These are phyloP conservation scores for Pisolithus microcarpus DNA, from an alignment of 768 basidiomycete species.

Conservation along the genomic window DNA sequence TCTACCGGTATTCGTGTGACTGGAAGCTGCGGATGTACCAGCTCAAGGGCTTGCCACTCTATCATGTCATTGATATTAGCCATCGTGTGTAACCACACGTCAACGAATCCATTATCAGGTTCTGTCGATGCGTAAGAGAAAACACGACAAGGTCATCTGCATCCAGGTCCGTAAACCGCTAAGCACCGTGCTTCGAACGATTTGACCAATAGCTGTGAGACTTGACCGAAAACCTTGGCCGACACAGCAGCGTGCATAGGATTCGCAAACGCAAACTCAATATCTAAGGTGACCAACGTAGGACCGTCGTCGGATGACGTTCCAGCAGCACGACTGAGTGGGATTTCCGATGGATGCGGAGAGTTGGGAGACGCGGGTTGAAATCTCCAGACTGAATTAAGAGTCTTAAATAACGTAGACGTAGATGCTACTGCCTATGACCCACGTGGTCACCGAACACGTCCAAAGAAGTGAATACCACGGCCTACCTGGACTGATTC, in stretches of 20 bases:
- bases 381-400: slow-evolving; percentile 71
- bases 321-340: slow-evolving; percentile 1
- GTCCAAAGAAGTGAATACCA: background rate
- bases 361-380: slow-evolving; percentile 45
- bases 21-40: too few species aligned
- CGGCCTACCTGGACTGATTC: slow-evolving; percentile 70
- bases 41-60: too few species aligned
- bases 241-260: slow-evolving; percentile 83
- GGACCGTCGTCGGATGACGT: slow-evolving; percentile 29
- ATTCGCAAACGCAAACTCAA: slow-evolving; percentile 81
- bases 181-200: slow-evolving; percentile 87
- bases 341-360: slow-evolving; percentile 28
- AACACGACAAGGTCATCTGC: slow-evolving; percentile 8
- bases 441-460: slow-evolving; percentile 3
- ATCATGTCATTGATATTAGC: too few species aligned
- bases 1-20: too few species aligned
- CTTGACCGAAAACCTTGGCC: slow-evolving; percentile 76
- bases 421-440: slow-evolving; percentile 64
- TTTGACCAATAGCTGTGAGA: slow-evolving; percentile 82
- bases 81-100: too few species aligned
- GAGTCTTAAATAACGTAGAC: slow-evolving; percentile 62
- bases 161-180: slow-evolving; percentile 56
- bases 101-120: too few species aligned
- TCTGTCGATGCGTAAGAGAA: too few species aligned
- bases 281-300: slow-evolving; percentile 80